Percentiles rank a stretch among this genome's conserved stretches.
Conservation (phyloP, 371 early-diverging fungal genomes). For the Encephalitozoon hellem region DNA sequence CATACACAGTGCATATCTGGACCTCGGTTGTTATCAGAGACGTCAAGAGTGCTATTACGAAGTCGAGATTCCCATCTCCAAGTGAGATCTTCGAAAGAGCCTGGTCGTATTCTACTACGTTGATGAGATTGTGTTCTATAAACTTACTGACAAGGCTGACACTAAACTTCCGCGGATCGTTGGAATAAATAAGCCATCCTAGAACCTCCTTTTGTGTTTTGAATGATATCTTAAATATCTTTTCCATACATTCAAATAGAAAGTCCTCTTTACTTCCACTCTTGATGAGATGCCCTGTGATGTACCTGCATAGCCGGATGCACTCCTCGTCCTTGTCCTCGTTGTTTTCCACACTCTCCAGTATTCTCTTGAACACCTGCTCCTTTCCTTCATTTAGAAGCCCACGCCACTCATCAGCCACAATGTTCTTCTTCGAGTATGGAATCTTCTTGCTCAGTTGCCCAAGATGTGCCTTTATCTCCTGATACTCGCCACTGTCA, state of each 20-base stretch:
- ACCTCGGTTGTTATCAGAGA: conserved; percentile 38
- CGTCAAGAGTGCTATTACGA: conserved; percentile 45
- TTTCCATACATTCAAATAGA: conserved; percentile 52
- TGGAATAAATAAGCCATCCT: conserved; percentile 60
- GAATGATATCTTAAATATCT: conserved; percentile 54
- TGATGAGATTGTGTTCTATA: conserved; percentile 56
- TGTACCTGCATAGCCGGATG: conserved; percentile 44
- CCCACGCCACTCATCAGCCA: conserved; percentile 41
- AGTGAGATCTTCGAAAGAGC: conserved; percentile 44
- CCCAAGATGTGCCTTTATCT: conserved; percentile 50
- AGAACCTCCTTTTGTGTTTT: conserved; percentile 56
- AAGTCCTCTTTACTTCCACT: conserved; percentile 39
- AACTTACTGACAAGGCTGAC: conserved; percentile 52
- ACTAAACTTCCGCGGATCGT: conserved; percentile 55
- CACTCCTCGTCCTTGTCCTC: conserved; percentile 42
- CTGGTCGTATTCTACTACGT: conserved; percentile 58
- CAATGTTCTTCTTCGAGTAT: conserved; percentile 20
- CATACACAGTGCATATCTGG: conserved; percentile 57
- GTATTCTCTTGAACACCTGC: conserved; percentile 22
- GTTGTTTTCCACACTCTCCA: not conserved
- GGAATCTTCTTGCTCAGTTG: conserved; percentile 51
- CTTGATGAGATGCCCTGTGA: conserved; percentile 46
- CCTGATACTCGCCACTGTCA: conserved; percentile 58
- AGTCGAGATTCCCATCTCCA: conserved; percentile 45
- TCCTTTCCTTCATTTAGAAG: conserved; percentile 15